Evolutionary conservation across 2,329 filamentous ascomycete genomes (phyloP), one percentile per base, ranked within the genome.

Genomic region (Raffaelea arxii): DNA sequence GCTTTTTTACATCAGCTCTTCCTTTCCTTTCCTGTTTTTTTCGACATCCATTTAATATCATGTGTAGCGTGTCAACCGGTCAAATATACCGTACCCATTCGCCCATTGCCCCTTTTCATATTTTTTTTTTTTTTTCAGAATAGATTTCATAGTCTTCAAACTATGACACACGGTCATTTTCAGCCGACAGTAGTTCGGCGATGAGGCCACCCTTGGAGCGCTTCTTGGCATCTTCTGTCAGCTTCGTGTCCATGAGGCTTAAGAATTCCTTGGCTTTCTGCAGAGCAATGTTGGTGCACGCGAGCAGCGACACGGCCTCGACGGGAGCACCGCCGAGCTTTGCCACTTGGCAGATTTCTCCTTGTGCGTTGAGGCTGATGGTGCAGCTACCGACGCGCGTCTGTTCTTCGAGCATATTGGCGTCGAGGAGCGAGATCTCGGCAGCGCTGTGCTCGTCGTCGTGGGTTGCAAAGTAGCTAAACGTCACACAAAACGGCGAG

Each of bases 401-500:
- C 62, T 88, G 83, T 66, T 92, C 86, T 66, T 92, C 86, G 35
- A 86, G 64, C 62, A 80, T 70, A 38, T 74, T 84, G 3, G 85
- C 75, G 62, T 92, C 86, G n/a, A 86, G 61, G 45, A 90, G 59
- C 38, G 86, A 75, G 14, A 82, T 73, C 54, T 85, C 82, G 5
- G 81, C 86, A 16, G 9, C 27, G 9, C 9, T 30, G 27, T 9
- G 9, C 16, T 30, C 27, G 9, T 9, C 27, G 4, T 43, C 24
- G 30, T 82, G 78, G 25, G 84, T 74, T 59, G 78, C 72, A 64
- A 85, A 96, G 60, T 89, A 91, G 57, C 81, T 86, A 65, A 94
- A 94, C 0, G 89, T 94, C 40, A 96, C 75, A 60, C 90, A 94
- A 46, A 96, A 83, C 1, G 92, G 92, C 55, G 87, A 85, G 66